Conservation (phyloP, 2,329 filamentous ascomycete genomes). For the Xylariaceae sp. region DNA sequence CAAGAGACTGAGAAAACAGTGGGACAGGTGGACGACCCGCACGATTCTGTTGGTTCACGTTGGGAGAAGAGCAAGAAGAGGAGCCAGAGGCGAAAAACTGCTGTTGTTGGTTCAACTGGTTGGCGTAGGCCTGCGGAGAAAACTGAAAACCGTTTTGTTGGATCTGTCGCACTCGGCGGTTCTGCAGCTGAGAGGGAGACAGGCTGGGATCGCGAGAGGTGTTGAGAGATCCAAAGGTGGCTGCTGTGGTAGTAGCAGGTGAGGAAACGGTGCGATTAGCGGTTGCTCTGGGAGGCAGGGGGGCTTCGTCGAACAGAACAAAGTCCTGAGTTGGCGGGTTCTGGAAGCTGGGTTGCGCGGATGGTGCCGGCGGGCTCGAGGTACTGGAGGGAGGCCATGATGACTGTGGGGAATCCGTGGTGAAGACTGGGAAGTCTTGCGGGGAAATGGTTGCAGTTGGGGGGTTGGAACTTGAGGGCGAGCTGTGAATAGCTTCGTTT, state of each 20-base stretch:
- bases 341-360: slow-evolving; percentile 53
- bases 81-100: slow-evolving; percentile 64
- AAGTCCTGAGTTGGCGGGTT: slow-evolving; percentile 67
- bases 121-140: slow-evolving; percentile 51
- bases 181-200: slow-evolving; percentile 47
- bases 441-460: slow-evolving; percentile 59
- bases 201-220: slow-evolving; percentile 45
- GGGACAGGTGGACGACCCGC: slow-evolving; percentile 65
- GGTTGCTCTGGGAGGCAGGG: slow-evolving; percentile 39
- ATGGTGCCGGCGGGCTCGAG: slow-evolving; percentile 58
- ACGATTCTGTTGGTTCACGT: slow-evolving; percentile 52
- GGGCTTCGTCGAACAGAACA: slow-evolving; percentile 64
- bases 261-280: slow-evolving; percentile 41
- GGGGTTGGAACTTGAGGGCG: slow-evolving; percentile 53
- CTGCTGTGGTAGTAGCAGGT: slow-evolving; percentile 43
- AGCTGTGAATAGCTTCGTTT: slow-evolving; percentile 55
- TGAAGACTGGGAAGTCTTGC: slow-evolving; percentile 72
- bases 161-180: slow-evolving; percentile 56
- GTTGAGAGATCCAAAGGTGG: slow-evolving; percentile 35
- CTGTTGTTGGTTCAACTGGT: slow-evolving; percentile 54
- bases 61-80: slow-evolving; percentile 56
- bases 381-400: slow-evolving; percentile 74
- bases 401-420: slow-evolving; percentile 73
- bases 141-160: slow-evolving; percentile 53
- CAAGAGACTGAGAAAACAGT: slow-evolving; percentile 60